Evolutionary conservation across 2,329 filamentous ascomycete genomes (phyloP), one percentile per base, ranked within the genome.

Genomic region (Onygenales sp.): DNA sequence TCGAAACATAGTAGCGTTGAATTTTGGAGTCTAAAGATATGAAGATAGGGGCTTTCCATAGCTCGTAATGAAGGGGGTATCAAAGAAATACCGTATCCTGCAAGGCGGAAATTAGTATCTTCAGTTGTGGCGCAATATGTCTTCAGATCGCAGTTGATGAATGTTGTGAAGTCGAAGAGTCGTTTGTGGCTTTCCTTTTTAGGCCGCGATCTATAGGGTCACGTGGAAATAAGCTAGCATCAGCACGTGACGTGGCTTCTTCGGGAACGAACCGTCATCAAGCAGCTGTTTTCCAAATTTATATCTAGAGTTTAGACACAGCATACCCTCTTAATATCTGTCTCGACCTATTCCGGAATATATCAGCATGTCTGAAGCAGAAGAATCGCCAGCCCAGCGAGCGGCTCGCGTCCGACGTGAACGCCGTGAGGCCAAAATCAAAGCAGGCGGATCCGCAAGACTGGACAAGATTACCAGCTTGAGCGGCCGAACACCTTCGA

Each of bases 371-470:
- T 67, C 67, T 13, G 62, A 64, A 3, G 42, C 63, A 31, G 71
- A 73, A 52, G 74, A 76, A 62, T 74, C 74, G 1, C 71, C 73
- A 13, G 70, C 72, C 14, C 74, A 76, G 56, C 64, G 65, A 58
- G 75, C 80, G 60, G 81, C 82, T 49, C 79, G 82, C 46, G 71
- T 82, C 52, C 78, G 82, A 42, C 79, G 82, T 56, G 82, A 85
- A 65, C 80, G 81, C 56, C 77, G 81, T 14, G 77, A 82, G 61
- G 81, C 81, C 53, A 85, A 84, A 67, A 79, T 84, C 63, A 75
- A 73, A 57, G 75, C 76, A 45, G 76, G 77, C 56, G 82, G 80
- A 52, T 75, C 78, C 40, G 76, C 78, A 39, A 75, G 82, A 57
- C 70, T 85, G 43, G 78, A 83, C 53, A 79, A 80, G 60, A 85